A percentile compares a stretch with the other conserved stretches of the same genome.
Conservation (phyloP, 2,329 filamentous ascomycete genomes). For the Didymella arachidicola region DNA sequence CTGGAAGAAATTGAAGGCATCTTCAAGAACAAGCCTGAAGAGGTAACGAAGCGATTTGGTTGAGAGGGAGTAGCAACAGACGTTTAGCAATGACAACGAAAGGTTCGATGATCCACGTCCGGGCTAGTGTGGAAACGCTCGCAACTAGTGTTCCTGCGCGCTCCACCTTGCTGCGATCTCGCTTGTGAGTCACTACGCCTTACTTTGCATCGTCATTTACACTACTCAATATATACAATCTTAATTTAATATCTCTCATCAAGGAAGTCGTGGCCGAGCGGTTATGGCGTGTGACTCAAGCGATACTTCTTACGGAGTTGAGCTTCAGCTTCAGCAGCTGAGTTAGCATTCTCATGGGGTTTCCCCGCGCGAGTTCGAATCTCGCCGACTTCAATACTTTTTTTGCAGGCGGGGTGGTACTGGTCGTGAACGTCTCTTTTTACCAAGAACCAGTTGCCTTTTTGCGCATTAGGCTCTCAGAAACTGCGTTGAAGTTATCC, state of each 20-base stretch:
- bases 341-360: conserved; percentile 6
- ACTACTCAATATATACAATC: background rate
- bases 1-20: conserved; percentile 54
- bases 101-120: no score
- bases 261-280: background rate
- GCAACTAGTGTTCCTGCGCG: background rate
- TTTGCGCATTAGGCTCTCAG: background rate
- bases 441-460: background rate
- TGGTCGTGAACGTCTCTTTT: background rate
- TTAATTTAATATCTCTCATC: background rate
- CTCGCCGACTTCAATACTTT: background rate
- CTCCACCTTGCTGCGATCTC: background rate
- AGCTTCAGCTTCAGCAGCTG: no score
- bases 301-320: no score
- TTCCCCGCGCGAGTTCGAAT: conserved; percentile 14
- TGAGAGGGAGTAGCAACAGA: no score
- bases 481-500: background rate
- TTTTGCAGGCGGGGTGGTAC: background rate
- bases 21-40: conserved; percentile 45
- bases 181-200: background rate
- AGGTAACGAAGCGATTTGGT: conserved; percentile 36
- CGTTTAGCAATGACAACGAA: no score
- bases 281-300: conserved; percentile 16
- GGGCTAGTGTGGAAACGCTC: no score
- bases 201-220: no score